phyloP scores from a whole-genome alignment of 1,139 yeast species.

The Saccharomycopsis hybrid region DNA sequence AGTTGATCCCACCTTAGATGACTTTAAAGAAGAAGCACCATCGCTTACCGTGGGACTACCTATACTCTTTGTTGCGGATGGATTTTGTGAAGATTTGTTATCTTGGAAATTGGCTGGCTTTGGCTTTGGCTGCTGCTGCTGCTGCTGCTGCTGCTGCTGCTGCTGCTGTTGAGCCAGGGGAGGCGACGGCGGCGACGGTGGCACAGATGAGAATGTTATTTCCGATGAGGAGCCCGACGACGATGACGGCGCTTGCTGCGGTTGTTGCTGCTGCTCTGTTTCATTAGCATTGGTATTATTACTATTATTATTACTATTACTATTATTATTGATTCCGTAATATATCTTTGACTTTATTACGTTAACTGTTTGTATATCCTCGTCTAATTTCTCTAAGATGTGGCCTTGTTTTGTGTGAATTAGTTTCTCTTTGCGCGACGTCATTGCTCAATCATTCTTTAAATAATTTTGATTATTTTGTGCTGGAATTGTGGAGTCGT shows the following conservation, averaged over 20 bases:
- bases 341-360: constrained; percentile 19
- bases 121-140: neutral
- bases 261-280: neutral
- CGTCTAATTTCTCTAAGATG: constrained; percentile 20
- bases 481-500: neutral
- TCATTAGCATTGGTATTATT: neutral
- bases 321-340: neutral
- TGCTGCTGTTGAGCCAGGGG: too few relatives aligned
- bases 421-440: constrained; percentile 10
- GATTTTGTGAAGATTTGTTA: neutral
- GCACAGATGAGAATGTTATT: too few relatives aligned
- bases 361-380: constrained; percentile 21
- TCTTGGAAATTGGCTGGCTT: neutral
- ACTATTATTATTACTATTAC: neutral
- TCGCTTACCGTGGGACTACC: neutral
- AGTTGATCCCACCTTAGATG: neutral
- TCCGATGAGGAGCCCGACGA: neutral
- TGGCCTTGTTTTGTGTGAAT: constrained; percentile 21
- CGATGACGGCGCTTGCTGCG: too few relatives aligned
- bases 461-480: neutral
- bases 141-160: neutral
- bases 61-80: neutral
- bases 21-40: too few relatives aligned
- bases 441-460: neutral
- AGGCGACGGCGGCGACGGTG: too few relatives aligned